Percentiles rank a stretch among this genome's conserved stretches.
Evolutionary conservation across 2,329 filamentous ascomycete species (phyloP).

Genomic region (Penicillium sp.): DNA sequence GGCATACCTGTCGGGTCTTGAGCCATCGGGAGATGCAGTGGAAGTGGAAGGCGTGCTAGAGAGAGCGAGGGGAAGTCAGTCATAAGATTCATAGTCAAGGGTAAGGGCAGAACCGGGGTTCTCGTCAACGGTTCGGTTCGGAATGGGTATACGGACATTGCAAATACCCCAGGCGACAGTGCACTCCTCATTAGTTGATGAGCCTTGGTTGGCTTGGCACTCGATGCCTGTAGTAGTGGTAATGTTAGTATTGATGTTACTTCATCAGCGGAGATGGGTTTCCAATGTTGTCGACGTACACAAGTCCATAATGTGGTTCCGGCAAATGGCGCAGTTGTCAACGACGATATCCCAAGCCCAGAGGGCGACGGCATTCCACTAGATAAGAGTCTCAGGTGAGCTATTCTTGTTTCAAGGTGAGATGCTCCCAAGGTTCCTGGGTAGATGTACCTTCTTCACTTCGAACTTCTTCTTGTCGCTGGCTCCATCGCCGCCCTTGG

Average conservation of each 20-base stretch:
- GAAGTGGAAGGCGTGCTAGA: conserved; percentile 97
- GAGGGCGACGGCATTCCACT: conserved; percentile 98
- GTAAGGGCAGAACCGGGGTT: not conserved
- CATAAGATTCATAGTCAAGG: not conserved
- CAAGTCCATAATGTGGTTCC: conserved; percentile 99
- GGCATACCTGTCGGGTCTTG: conserved; percentile 98
- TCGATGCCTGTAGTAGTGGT: conserved; percentile 73
- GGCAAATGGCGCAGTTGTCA: conserved; percentile 98
- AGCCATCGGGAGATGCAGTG: conserved; percentile 99
- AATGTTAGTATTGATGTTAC: conserved; percentile 23
- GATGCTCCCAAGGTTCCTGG: conserved; percentile 17
- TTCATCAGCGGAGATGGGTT: not conserved
- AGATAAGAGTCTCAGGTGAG: conserved; percentile 30
- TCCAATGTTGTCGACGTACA: conserved; percentile 63
- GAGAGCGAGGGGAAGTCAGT: conserved; percentile 18
- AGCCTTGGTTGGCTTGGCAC: conserved; percentile 98
- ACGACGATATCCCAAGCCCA: conserved; percentile 99
- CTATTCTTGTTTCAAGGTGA: not conserved
- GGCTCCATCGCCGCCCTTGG: conserved; percentile 59
- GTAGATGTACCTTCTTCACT: conserved; percentile 85
- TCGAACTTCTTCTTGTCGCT: conserved; percentile 93
- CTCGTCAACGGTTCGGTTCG: not conserved
- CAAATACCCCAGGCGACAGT: conserved; percentile 99
- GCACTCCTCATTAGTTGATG: conserved; percentile 95
- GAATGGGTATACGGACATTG: conserved; percentile 70